phyloP scores from a whole-genome alignment of 2,329 filamentous ascomycete species.

The Venturiaceae sp. region DNA sequence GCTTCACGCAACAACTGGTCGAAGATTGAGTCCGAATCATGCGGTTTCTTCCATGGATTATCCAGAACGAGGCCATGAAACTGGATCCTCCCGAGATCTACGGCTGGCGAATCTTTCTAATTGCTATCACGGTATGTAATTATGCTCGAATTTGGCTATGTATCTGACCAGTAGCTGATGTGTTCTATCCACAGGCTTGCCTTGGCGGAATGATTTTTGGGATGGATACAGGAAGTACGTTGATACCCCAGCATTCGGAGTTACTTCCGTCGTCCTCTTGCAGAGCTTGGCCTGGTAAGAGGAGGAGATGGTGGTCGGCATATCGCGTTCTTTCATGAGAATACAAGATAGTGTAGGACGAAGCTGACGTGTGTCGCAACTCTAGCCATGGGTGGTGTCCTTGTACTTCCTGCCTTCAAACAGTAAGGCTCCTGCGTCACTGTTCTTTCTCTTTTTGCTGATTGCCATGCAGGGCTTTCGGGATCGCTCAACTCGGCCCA shows the following conservation, averaged over 20 bases:
- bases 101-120: conserved; percentile 57
- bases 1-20: background rate
- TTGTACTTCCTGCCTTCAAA: conserved; percentile 50
- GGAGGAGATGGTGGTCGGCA: too few species aligned
- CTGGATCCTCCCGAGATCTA: conserved; percentile 58
- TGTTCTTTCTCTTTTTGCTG: background rate
- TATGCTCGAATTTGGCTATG: too few species aligned
- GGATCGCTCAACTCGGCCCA: conserved; percentile 43
- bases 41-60: conserved; percentile 42
- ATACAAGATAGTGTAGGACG: background rate
- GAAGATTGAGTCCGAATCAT: background rate
- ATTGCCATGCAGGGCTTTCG: background rate
- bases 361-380: background rate
- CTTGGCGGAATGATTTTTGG: conserved; percentile 63
- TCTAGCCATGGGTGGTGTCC: conserved; percentile 42
- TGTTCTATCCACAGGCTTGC: conserved; percentile 35
- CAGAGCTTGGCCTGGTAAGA: too few species aligned
- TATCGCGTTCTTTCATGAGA: background rate
- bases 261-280: too few species aligned
- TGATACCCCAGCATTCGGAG: too few species aligned
- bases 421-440: conserved; percentile 25
- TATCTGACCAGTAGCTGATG: too few species aligned
- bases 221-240: conserved; percentile 47
- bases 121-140: conserved; percentile 48
- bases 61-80: conserved; percentile 64